Evolutionary conservation across 768 basidiomycete genomes (phyloP), one percentile per base, ranked within the genome.

Genomic region (Scleroderma citrinum): DNA sequence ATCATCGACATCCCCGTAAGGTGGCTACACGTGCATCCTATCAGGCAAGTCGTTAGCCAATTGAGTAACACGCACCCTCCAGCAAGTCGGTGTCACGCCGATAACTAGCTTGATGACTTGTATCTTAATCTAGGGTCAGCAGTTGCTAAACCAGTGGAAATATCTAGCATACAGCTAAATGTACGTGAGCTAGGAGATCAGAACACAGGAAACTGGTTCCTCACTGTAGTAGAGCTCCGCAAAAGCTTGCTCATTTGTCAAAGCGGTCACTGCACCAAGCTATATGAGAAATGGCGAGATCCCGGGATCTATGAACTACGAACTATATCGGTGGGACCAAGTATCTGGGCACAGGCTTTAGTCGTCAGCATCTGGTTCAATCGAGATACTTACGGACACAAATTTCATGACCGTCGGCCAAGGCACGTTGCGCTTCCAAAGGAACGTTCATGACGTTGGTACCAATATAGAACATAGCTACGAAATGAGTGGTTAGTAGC

Each of bases 161-260:
- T 16, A 2, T 20, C 10, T 48, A 41, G 51, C 63, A 44, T 59
- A 65, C 66, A 16, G 64, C 64, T 67, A 46, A 10, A 14, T 13
- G 30, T 17, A 35, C 23, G 13, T n/a, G 46, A 4, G 37, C 35
- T 36, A 12, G 32, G 53, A 21, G n/a, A 38, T 30, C 3, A 40
- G 23, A 3, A 0, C n/a, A 19, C 10, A 34, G 19, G 17, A 19
- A 5, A 36, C 3, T 5, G 7, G 46, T 20, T 10, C 63, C 78
- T 34, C 55, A 77, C 80, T 80, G 66, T 87, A 92, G 50, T 83
- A 88, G 17, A 92, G 70, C 63, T 92, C 88, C 3, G 87, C 87
- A 49, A 89, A 87, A 5, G 80, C 83, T 52, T 83, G 68, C 55
- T 78, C 69, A 59, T 81, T 89, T 8, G 73, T 65, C 38, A 84